A percentile compares a stretch with the other conserved stretches of the same genome.
Evolutionary conservation across 176 grass and related monocot genomes (phyloP).

Genomic region (Stipa capillata): DNA sequence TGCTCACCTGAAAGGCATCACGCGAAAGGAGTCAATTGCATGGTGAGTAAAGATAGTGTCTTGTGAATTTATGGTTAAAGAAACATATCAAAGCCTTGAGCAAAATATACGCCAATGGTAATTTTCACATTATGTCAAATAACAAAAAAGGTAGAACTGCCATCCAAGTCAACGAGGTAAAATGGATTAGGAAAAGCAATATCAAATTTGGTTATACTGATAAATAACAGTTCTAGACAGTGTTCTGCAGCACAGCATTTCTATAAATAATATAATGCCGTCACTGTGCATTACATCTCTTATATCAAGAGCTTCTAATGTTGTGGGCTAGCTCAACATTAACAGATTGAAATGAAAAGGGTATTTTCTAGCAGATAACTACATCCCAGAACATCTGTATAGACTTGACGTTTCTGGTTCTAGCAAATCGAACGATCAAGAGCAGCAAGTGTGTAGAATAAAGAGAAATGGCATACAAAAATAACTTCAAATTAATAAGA

Average conservation of each 20-base stretch:
- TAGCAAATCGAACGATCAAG: background rate
- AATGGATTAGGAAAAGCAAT: background rate
- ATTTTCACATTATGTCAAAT: background rate
- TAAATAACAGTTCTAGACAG: background rate
- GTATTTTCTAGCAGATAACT: too few relatives aligned
- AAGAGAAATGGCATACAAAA: background rate
- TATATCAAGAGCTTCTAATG: background rate
- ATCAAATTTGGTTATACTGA: background rate
- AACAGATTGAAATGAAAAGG: too few relatives aligned
- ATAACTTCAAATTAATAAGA: background rate
- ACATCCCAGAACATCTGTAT: background rate
- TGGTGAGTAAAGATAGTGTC: background rate
- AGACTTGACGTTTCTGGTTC: background rate
- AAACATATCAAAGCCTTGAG: background rate
- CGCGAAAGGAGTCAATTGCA: background rate
- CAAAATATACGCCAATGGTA: background rate
- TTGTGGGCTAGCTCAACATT: too few relatives aligned
- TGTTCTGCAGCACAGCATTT: background rate
- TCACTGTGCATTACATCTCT: background rate
- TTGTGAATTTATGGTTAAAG: background rate
- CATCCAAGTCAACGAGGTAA: background rate
- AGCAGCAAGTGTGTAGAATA: background rate
- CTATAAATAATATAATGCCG: background rate
- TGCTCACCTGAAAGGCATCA: background rate
- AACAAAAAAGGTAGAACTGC: background rate